These are phyloP conservation scores for Haplographium delicatum DNA, from an alignment of 495 filamentous ascomycete species.

Conservation along the genomic window DNA sequence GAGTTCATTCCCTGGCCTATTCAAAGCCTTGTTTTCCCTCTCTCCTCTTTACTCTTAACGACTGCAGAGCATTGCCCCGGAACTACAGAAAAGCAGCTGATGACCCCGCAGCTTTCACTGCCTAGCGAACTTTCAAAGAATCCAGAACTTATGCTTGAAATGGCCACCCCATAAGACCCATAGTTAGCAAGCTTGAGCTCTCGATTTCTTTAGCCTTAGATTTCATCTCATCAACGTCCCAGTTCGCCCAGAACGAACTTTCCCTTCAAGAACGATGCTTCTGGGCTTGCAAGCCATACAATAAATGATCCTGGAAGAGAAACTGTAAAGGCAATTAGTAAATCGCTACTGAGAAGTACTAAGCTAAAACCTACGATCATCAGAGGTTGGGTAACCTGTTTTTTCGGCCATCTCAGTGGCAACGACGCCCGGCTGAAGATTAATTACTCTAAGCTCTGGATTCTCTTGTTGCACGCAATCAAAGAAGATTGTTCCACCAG, in stretches of 20 bases:
- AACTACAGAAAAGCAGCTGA: too few species aligned
- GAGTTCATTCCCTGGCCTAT: too few species aligned
- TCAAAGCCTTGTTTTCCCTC: too few species aligned
- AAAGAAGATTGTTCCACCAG: not conserved
- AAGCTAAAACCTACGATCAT: not conserved
- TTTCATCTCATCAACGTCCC: constrained; percentile 48
- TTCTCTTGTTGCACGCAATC: not conserved
- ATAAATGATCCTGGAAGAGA: constrained; percentile 25
- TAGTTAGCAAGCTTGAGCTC: constrained; percentile 5
- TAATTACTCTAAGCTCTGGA: not conserved
- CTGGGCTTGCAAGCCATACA: constrained; percentile 43
- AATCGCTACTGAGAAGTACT: not conserved
- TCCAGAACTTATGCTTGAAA: not conserved
- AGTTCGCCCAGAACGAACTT: constrained; percentile 44
- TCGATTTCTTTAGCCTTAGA: constrained; percentile 33
- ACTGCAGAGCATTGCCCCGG: too few species aligned
- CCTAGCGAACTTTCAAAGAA: too few species aligned
- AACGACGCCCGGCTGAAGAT: not conserved
- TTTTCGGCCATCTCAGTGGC: too few species aligned
- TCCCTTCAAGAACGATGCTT: constrained; percentile 41
- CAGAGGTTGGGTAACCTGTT: too few species aligned
- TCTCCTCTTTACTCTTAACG: too few species aligned
- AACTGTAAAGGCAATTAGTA: too few species aligned
- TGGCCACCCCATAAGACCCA: constrained; percentile 8
- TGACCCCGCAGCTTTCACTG: too few species aligned